These are phyloP conservation scores for Calonectria hawksworthii DNA, from an alignment of 2,329 filamentous ascomycete species.

Conservation along the genomic window DNA sequence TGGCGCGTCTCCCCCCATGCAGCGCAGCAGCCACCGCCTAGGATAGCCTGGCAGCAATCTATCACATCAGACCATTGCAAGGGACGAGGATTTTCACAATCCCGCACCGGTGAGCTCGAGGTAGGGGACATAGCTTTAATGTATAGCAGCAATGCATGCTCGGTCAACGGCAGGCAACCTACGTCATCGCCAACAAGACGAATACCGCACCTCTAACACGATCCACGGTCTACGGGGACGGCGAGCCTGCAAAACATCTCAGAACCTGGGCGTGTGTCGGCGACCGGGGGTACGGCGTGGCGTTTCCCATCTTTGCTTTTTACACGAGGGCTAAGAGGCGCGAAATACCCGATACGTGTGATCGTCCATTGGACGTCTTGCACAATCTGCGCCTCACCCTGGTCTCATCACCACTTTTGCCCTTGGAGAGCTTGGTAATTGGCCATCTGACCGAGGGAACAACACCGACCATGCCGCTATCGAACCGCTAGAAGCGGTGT, in stretches of 20 bases:
- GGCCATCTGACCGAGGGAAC: slow-evolving; percentile 43
- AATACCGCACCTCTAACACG: neutral
- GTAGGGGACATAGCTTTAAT: slow-evolving; percentile 15
- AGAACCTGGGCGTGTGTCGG: slow-evolving; percentile 15
- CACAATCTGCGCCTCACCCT: slow-evolving; percentile 48
- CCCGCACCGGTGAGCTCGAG: slow-evolving; percentile 25
- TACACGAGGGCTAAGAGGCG: slow-evolving; percentile 38
- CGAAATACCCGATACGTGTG: slow-evolving; percentile 47
- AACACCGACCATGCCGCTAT: slow-evolving; percentile 45
- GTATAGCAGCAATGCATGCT: slow-evolving; percentile 6
- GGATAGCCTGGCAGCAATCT: slow-evolving; percentile 37
- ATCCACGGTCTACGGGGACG: neutral
- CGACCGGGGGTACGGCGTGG: slow-evolving; percentile 26
- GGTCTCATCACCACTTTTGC: slow-evolving; percentile 46
- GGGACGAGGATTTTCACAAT: slow-evolving; percentile 27
- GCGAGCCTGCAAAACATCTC: slow-evolving; percentile 7
- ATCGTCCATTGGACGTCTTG: slow-evolving; percentile 45
- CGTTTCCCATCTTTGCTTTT: slow-evolving; percentile 40
- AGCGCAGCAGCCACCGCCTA: slow-evolving; percentile 42
- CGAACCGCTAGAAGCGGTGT: slow-evolving; percentile 47
- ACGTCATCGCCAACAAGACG: neutral
- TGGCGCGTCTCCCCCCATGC: slow-evolving; percentile 34
- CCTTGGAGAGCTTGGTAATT: slow-evolving; percentile 43
- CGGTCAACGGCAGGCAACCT: neutral
- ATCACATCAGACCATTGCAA: slow-evolving; percentile 44